Evolutionary conservation across 1,284 basidiomycete genomes (phyloP), one percentile per base, ranked within the genome.

Genomic region (Puccinia polysora): DNA sequence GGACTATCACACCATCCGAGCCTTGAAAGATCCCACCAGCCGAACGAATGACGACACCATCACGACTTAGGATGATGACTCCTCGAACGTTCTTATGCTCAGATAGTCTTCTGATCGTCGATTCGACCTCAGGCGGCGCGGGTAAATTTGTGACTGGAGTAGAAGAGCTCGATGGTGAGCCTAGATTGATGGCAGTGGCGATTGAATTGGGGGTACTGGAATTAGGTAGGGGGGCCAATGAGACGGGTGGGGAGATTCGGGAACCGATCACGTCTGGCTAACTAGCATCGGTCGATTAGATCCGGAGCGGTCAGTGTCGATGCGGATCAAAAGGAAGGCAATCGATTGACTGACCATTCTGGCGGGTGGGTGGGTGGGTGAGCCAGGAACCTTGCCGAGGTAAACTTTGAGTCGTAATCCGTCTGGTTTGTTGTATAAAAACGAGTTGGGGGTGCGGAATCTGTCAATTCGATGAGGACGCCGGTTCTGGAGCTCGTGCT

Each of bases 1-100:
- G 36, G 4, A 60, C 47, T 7, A 69, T 7, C 8, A n/a, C 7
- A 20, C 67, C 67, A 25, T 69, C 67, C 2, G 43, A 32, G n/a
- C 67, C 67, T 45, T 60, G 55, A 20, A 69, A 60, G 43, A 60
- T 49, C 2, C 40, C 34, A 23, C 67, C 67, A 36, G 55, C 23
- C 14, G 67, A 69, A 30, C 67, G 55, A 32, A 69, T 60, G 2
- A 69, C 55, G 14, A 69, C 67, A 7, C 56, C 67, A 15, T 69
- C 67, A 10, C 49, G 30, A 32, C 36, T 59, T 15, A 69, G 28
- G 43, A 69, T 69, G 43, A 69, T 69, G 18, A 69, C 67, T 6
- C 55, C 67, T 28, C 67, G 38, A 8, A 69, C 67, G 28, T 69
- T 69, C 18, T 59, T 58, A 47, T 69, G 67, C 34, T 59, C 10